A percentile compares a stretch with the other conserved stretches of the same genome.
These are phyloP conservation scores for Phaeomoniella chlamydospora DNA, from an alignment of 2,329 filamentous ascomycete species.

Conservation along the genomic window DNA sequence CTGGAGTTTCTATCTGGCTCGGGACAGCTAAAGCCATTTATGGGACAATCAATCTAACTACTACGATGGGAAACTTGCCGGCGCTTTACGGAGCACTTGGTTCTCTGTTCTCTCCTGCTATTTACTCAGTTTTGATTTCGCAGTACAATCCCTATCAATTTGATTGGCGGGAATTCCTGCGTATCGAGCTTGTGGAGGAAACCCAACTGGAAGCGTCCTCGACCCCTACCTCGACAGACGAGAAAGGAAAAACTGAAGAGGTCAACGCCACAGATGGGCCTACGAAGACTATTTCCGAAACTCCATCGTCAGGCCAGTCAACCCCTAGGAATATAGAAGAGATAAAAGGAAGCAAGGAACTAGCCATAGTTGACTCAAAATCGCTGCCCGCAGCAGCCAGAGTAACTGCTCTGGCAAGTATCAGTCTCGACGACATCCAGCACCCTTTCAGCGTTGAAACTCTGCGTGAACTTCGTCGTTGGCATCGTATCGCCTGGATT, in stretches of 20 bases:
- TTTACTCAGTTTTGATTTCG: slow-evolving; percentile 32
- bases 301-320: too few relatives aligned
- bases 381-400: too few relatives aligned
- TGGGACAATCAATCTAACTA: slow-evolving; percentile 24
- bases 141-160: slow-evolving; percentile 22
- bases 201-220: slow-evolving; percentile 1
- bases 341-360: not conserved
- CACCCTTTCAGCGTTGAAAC: slow-evolving; percentile 28
- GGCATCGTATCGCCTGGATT: slow-evolving; percentile 25
- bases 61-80: slow-evolving; percentile 24
- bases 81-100: slow-evolving; percentile 29
- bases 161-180: slow-evolving; percentile 31
- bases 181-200: slow-evolving; percentile 31
- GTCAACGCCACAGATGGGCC: not conserved
- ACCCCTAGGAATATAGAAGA: too few relatives aligned
- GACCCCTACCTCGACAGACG: not conserved
- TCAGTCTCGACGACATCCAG: slow-evolving; percentile 22
- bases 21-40: slow-evolving; percentile 23
- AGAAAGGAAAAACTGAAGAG: not conserved
- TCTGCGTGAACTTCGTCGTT: slow-evolving; percentile 17
- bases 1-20: slow-evolving; percentile 30
- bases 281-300: not conserved
- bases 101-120: slow-evolving; percentile 30
- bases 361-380: too few relatives aligned
- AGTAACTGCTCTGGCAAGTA: not conserved